A percentile compares a stretch with the other conserved stretches of the same genome.
These are phyloP conservation scores for Raphidocelis subcapitata DNA, from an alignment of 139 green algal species.

Conservation along the genomic window DNA sequence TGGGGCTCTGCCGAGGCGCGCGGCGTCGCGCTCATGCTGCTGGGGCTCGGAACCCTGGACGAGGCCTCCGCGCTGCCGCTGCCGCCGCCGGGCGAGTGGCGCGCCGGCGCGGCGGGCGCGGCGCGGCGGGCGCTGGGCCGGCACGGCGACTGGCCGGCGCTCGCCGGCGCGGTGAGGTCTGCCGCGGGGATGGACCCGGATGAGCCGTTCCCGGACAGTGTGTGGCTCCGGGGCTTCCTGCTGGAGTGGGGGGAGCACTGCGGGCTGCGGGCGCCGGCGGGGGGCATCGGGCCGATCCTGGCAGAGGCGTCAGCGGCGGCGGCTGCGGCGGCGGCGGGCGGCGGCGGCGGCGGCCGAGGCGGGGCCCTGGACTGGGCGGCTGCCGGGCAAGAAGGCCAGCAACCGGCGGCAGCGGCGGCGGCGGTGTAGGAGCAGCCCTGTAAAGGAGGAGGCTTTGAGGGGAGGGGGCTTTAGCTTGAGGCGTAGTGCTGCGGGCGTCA, in stretches of 20 bases:
- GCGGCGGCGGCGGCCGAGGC: neutral
- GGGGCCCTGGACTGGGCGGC: too few relatives aligned
- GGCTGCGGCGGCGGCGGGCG: neutral
- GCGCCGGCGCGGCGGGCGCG: neutral
- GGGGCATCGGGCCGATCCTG: neutral
- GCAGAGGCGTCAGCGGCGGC: constrained; percentile 1
- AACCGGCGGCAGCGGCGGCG: too few relatives aligned
- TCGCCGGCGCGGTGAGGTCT: constrained; percentile 7
- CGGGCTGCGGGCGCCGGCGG: constrained; percentile 1
- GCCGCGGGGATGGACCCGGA: constrained; percentile 19
- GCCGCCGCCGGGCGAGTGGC: constrained; percentile 22
- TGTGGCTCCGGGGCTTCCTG: constrained; percentile 17
- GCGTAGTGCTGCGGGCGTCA: too few relatives aligned
- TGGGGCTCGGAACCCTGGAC: constrained; percentile 9
- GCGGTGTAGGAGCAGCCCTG: too few relatives aligned
- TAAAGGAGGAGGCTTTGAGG: too few relatives aligned
- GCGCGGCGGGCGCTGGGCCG: neutral
- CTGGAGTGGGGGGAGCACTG: constrained; percentile 14
- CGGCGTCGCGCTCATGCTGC: constrained; percentile 8
- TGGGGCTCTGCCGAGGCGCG: constrained; percentile 4
- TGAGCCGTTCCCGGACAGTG: neutral
- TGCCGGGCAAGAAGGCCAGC: too few relatives aligned
- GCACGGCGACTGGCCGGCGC: neutral
- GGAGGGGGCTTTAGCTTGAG: too few relatives aligned
- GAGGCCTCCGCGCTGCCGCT: neutral